Evolutionary conservation across 2,329 filamentous ascomycete genomes (phyloP).

Genomic region (Incumbomyces lentus): DNA sequence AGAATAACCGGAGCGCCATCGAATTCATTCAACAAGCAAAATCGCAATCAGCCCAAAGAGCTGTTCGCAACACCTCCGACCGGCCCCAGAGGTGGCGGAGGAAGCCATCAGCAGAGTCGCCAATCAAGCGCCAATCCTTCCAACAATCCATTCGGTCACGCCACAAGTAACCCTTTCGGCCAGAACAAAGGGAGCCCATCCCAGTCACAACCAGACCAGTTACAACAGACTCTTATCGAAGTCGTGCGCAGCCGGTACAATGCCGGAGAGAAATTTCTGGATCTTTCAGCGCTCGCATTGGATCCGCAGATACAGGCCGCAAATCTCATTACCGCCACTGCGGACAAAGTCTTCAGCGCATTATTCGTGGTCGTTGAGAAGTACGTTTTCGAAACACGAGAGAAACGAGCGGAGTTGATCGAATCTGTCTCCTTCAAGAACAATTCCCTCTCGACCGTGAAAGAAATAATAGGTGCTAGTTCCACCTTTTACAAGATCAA

Average conservation of each 20-base stretch:
- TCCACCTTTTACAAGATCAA: constrained; percentile 74
- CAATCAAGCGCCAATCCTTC: constrained; percentile 1
- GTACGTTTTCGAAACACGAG: constrained; percentile 56
- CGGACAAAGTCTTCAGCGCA: constrained; percentile 81
- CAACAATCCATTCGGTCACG: constrained; percentile 1
- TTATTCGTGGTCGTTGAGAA: constrained; percentile 78
- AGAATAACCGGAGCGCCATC: constrained; percentile 8
- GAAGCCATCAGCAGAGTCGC: constrained; percentile 1
- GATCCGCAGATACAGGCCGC: constrained; percentile 63
- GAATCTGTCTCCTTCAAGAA: constrained; percentile 70
- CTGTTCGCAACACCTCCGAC: constrained; percentile 6
- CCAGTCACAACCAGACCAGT: not conserved
- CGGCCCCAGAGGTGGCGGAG: constrained; percentile 7
- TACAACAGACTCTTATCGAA: constrained; percentile 3
- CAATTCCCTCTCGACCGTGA: constrained; percentile 66
- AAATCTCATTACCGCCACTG: constrained; percentile 63
- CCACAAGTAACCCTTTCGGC: not conserved
- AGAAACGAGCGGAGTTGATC: constrained; percentile 67
- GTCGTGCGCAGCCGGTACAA: constrained; percentile 70
- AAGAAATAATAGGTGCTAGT: constrained; percentile 62
- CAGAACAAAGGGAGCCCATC: not conserved
- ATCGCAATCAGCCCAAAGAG: constrained; percentile 11
- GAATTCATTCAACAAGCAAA: not conserved
- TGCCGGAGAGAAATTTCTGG: constrained; percentile 59
- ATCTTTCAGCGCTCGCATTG: constrained; percentile 65